Base-by-base conservation (phyloP, 2,329 filamentous ascomycete genomes). In the Xylaria sp. region DNA sequence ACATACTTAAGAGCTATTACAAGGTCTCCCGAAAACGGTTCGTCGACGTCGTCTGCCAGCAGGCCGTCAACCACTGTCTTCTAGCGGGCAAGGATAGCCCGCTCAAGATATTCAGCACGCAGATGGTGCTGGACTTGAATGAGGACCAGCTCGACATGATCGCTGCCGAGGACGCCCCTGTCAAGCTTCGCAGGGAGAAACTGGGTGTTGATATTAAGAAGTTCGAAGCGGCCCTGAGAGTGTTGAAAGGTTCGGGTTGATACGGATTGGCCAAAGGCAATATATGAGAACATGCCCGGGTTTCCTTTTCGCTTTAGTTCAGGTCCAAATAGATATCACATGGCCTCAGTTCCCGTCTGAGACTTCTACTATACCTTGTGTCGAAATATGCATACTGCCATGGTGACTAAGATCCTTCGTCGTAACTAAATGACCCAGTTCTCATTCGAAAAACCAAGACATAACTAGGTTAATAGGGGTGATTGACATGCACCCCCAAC, bases 1-100 rank as follows among this genome's bases (percentile, higher is more conserved):
- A 89, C 54, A 79, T 82, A 1, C 72, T 90, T 0, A 67, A 75
- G 22, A 75, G 79, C 1, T 90, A 86, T 67, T 89, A 90, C 71
- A 77, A 82, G 21, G 79, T 88, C 1, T 76, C 84, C 0, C 75
- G 74, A 11, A 81, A 82, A 62, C 78, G 85, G 0, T 88, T 90
- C 52, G 77, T 87, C 1, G 87, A 90, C 60, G 79, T 75, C 2
- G 68, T 91, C 1, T 84, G 76, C 62, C 78, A 79, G 56, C 86
- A 89, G 57, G 82, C 78, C 0, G 72, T 82, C 1, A 78, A 81
- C 40, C 70, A 84, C 62, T 75, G 76, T 54, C 73, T 90, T 0
- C 68, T 88, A 0, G 70, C 69, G 1, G 77, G 79, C 0, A 63
- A 74, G 0, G 58, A 74, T 0, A 80, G 80, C 5, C 85, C 85